Conservation (phyloP, 225 moss, liverwort and hornwort genomes). For the Thuidium tamariscinum region DNA sequence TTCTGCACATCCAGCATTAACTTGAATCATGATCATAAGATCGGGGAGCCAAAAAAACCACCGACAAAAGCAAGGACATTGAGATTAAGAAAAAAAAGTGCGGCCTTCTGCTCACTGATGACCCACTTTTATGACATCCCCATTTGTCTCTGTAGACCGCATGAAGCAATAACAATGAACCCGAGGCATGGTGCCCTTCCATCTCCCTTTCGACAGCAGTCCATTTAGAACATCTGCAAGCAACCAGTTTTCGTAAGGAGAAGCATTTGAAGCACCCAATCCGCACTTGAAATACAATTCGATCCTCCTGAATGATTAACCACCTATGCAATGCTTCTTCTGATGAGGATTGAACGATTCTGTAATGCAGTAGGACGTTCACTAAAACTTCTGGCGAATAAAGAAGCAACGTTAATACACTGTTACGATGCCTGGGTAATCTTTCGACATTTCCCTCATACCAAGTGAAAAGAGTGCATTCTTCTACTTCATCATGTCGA, state of each 20-base stretch:
- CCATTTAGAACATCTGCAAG: constrained; percentile 79
- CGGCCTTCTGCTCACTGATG: not conserved
- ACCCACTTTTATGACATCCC: constrained; percentile 67
- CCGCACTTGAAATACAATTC: not conserved
- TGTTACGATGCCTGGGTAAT: not conserved
- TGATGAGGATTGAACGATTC: not conserved
- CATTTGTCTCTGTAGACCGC: constrained; percentile 62
- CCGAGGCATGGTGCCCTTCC: constrained; percentile 77
- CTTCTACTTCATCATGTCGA: not conserved
- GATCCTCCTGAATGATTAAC: not conserved
- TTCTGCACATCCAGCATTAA: constrained; percentile 22
- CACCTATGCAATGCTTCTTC: not conserved
- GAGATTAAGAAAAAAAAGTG: not conserved
- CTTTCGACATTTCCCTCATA: not conserved
- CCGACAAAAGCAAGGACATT: not conserved
- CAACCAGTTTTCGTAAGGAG: not conserved
- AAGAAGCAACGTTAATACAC: not conserved
- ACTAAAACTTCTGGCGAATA: not conserved
- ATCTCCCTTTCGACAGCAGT: constrained; percentile 45
- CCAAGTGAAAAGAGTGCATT: not conserved
- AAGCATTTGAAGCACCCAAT: not conserved
- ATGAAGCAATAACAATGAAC: constrained; percentile 98
- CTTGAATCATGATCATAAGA: not conserved
- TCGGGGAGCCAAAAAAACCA: not conserved
- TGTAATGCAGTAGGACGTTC: not conserved